phyloP scores from a whole-genome alignment of 352 stramenopile species.

The Phytophthora ramorum region DNA sequence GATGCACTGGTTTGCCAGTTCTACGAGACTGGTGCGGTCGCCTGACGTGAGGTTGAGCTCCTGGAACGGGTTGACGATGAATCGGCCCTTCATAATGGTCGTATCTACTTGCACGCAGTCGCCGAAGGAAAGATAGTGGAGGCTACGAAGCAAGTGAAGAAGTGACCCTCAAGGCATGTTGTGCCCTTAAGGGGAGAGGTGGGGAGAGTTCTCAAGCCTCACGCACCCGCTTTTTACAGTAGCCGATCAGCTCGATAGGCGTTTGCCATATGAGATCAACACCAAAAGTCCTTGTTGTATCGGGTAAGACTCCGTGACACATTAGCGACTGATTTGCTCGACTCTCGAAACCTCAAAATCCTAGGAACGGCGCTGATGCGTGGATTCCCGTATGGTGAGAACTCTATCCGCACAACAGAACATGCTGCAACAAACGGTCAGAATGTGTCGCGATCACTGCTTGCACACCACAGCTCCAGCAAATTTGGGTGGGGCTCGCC shows the following conservation, averaged over 20 bases:
- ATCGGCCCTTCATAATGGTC: constrained; percentile 23
- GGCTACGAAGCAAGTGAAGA: constrained; percentile 4
- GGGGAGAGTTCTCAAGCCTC: background rate
- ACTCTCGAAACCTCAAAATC: background rate
- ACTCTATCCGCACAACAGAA: background rate
- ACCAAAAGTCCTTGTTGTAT: background rate
- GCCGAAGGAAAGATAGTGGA: background rate
- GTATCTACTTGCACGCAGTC: background rate
- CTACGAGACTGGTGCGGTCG: constrained; percentile 16
- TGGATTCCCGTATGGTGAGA: background rate
- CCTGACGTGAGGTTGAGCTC: constrained; percentile 16
- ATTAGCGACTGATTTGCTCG: background rate
- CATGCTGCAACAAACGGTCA: background rate
- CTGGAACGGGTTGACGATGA: constrained; percentile 35
- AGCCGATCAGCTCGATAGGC: background rate
- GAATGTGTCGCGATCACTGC: background rate
- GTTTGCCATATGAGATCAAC: constrained; percentile 3
- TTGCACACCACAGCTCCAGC: background rate
- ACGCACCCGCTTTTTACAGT: background rate
- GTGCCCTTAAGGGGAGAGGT: constrained; percentile 1
- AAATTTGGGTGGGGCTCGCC: background rate
- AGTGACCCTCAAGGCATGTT: constrained; percentile 1
- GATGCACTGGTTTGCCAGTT: constrained; percentile 26
- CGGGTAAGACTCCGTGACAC: constrained; percentile 17
- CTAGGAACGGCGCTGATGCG: background rate